Base-by-base conservation (phyloP, 106 monocot genomes). In the Allium fistulosum region DNA sequence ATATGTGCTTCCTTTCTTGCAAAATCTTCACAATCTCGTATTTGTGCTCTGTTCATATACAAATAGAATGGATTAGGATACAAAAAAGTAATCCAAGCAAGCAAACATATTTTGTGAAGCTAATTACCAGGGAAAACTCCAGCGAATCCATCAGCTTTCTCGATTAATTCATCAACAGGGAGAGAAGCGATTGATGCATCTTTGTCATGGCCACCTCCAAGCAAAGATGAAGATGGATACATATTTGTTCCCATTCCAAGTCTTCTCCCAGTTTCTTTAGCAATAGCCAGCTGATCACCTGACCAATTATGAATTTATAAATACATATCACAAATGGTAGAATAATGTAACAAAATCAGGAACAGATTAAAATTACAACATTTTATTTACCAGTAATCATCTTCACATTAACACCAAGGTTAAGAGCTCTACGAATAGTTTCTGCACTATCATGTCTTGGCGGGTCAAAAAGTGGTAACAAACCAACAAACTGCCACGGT, bases 361-460 rank as follows among this genome's bases (percentile, higher is more conserved):
- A 10, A 45, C 11, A 17, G 12, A 28, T 13, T 28, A 66, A 28
- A 59, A 17, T 17, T 18, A 68, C 3, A 48, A 49, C 11, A 58
- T 12, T 0, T 7, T 16, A 22, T 4, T 37, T 83, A 92, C 92
- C 92, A 28, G 92, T 92, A 60, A 92, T 92, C 92, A 92, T 92
- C 76, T 87, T 92, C 15, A 92, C 92, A 62, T 92, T 92, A 14
- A 92, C 92, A 15, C 87, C 92, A 66, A 92, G 87, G 67, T 92
- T 85, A 22, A 92, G 87, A 71, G 92, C 92, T 66, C 82, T 71
- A 14, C 80, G 84, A 59, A 88, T 92, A 45, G 92, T 92, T 68
- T 87, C 87, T 8, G 83, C 87, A 79, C 91, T 91, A 77, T 91
- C 91, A 68, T 87, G 91, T 60, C 92, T 82, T 5, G 85, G 92